phyloP scores from a whole-genome alignment of 371 early-diverging fungal genomes.

The Basidiobolus meristosporus region DNA sequence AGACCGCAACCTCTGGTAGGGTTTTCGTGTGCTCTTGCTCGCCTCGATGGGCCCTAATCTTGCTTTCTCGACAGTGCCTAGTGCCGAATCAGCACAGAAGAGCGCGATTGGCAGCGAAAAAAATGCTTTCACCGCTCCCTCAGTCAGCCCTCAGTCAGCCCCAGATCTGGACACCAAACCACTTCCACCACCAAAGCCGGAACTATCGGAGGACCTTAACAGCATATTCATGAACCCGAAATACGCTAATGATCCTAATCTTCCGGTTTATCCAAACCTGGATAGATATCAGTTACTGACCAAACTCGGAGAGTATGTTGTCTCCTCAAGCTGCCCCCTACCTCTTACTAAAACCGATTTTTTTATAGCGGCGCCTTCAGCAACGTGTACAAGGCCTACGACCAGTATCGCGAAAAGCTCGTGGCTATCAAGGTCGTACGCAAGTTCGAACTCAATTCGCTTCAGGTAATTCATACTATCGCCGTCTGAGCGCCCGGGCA shows the following conservation, averaged over 20 bases:
- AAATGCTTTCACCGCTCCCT: too few species aligned
- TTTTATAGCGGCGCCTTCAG: conserved; percentile 62
- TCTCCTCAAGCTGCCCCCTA: not conserved
- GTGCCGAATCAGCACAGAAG: too few species aligned
- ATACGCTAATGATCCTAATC: conserved; percentile 12
- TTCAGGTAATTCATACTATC: not conserved
- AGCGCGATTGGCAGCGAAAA: too few species aligned
- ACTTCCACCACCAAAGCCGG: not conserved
- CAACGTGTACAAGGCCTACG: conserved; percentile 51
- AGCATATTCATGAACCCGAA: conserved; percentile 5
- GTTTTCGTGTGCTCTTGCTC: not conserved
- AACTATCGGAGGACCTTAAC: conserved; percentile 1
- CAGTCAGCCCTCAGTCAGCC: too few species aligned
- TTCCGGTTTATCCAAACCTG: conserved; percentile 27
- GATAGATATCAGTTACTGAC: conserved; percentile 22
- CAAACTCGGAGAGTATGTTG: conserved; percentile 43
- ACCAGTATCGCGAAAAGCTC: conserved; percentile 21
- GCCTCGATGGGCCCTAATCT: too few species aligned
- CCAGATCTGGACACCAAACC: too few species aligned
- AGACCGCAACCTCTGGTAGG: not conserved
- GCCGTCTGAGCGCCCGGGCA: not conserved
- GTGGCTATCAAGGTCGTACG: conserved; percentile 76
- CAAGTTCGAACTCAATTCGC: conserved; percentile 26
- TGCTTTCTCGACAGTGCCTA: too few species aligned
- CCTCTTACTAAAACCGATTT: not conserved